Base-by-base conservation (phyloP, 2,329 filamentous ascomycete genomes). In the Penicillium expansum region DNA sequence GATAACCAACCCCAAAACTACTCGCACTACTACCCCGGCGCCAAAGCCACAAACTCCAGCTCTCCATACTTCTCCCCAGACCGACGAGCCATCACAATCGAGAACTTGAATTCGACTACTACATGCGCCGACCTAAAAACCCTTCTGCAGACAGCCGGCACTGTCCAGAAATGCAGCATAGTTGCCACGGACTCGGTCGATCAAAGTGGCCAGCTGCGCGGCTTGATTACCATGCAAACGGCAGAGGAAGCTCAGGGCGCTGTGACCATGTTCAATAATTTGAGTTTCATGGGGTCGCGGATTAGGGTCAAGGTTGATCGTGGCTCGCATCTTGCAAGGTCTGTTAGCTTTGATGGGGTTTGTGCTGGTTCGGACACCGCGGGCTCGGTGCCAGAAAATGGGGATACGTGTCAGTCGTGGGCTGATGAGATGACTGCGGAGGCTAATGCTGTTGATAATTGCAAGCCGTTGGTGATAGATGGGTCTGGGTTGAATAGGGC, bases 241-340 rank as follows among this genome's bases (percentile, higher is more conserved):
- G 58, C 63, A 13, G 74, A 76, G 0, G 72, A 75, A 33, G 74
- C 74, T 5, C 70, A 69, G 51, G 65, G 66, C n/a, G 71, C 71
- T 13, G 65, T 73, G 20, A 56, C 58, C 1, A 62, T 69, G 48
- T 70, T 72, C 51, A 71, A 76, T 57, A 73, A 72, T 32, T 57
- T 67, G 16, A 57, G 59, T 5, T 72, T 76, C 50, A 68, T 69
- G 55, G 72, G 71, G 1, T 62, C 65, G 1, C 69, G 61, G 10
- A 73, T 77, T 32, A 62, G 68, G 30, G 70, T 76, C 7, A 65
- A 67, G 48, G 57, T 76, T 48, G 69, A 74, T 49, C 63, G 62
- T 20, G 49, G 47, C 1, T 27, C 18, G 16, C 30, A 27, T 24
- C 22, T 33, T 4, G 33, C n/a, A 3, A 16, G 29, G 29, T 18